Conservation (phyloP, 1,284 basidiomycete species). For the Pseudozyma sp. region DNA sequence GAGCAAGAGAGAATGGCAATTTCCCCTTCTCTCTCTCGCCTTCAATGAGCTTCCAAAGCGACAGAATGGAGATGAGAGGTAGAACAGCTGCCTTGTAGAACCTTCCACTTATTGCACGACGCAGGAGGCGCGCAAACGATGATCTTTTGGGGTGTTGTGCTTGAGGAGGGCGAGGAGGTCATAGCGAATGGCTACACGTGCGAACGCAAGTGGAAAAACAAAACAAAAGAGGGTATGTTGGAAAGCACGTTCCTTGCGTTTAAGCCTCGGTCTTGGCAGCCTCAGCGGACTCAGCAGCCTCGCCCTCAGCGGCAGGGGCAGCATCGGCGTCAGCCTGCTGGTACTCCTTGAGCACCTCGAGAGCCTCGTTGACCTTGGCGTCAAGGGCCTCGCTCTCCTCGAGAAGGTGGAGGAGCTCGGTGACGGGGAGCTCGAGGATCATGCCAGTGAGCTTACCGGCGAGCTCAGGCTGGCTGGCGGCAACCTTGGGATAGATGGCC, state of each 20-base stretch:
- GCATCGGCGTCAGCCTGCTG: constrained; percentile 51
- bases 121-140: constrained; percentile 3
- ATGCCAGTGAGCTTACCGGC: constrained; percentile 69
- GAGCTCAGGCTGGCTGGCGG: constrained; percentile 63
- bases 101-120: not conserved
- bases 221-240: not conserved
- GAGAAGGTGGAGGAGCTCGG: constrained; percentile 67
- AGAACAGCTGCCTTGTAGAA: constrained; percentile 1
- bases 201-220: not conserved
- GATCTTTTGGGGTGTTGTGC: constrained; percentile 22
- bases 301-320: constrained; percentile 27
- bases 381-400: constrained; percentile 67
- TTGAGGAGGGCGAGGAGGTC: not conserved
- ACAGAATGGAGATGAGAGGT: too few species aligned
- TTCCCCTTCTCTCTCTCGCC: not conserved
- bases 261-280: constrained; percentile 46
- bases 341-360: constrained; percentile 68
- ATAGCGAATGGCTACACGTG: not conserved
- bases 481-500: constrained; percentile 69
- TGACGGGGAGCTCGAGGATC: constrained; percentile 68
- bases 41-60: not conserved
- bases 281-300: constrained; percentile 15
- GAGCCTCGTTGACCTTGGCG: constrained; percentile 67
- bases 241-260: not conserved
- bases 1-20: not conserved